Conservation (phyloP, 768 basidiomycete species). For the Naganishia onofrii region DNA sequence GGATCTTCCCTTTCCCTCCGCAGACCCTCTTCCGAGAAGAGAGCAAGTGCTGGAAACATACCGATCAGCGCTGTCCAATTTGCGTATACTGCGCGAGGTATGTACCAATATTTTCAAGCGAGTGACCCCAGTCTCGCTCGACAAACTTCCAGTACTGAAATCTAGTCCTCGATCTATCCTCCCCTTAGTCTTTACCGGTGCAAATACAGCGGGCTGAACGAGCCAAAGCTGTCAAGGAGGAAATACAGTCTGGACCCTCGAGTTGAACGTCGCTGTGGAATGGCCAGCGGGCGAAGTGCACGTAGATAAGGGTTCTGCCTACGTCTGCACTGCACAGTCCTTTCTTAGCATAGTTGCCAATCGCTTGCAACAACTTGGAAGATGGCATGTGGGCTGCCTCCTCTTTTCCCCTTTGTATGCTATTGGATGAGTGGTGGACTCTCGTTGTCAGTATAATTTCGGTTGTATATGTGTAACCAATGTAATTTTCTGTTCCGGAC, state of each 20-base stretch:
- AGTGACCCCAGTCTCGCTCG: not conserved
- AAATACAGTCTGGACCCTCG: slow-evolving; percentile 20
- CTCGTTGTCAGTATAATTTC: not conserved
- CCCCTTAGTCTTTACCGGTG: slow-evolving; percentile 12
- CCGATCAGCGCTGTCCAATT: slow-evolving; percentile 11
- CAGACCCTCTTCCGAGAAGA: slow-evolving; percentile 23
- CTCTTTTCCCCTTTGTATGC: not conserved
- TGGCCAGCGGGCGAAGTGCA: slow-evolving; percentile 22
- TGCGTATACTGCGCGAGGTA: slow-evolving; percentile 14
- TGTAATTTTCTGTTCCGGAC: not conserved
- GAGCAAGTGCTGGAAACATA: slow-evolving; percentile 19
- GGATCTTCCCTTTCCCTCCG: not conserved
- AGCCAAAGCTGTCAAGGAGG: slow-evolving; percentile 30
- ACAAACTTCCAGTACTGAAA: not conserved
- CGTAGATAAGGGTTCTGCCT: not conserved
- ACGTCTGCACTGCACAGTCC: too few species aligned
- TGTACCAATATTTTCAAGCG: not conserved
- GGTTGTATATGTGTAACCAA: not conserved
- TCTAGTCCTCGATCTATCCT: not conserved
- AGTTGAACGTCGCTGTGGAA: slow-evolving; percentile 29
- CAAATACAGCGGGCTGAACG: slow-evolving; percentile 31
- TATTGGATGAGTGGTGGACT: not conserved
- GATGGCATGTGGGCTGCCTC: not conserved
- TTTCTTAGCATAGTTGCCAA: too few species aligned
- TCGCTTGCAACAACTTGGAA: not conserved